phyloP scores from a whole-genome alignment of 2,329 filamentous ascomycete genomes.

The Colletotrichum camelliae region DNA sequence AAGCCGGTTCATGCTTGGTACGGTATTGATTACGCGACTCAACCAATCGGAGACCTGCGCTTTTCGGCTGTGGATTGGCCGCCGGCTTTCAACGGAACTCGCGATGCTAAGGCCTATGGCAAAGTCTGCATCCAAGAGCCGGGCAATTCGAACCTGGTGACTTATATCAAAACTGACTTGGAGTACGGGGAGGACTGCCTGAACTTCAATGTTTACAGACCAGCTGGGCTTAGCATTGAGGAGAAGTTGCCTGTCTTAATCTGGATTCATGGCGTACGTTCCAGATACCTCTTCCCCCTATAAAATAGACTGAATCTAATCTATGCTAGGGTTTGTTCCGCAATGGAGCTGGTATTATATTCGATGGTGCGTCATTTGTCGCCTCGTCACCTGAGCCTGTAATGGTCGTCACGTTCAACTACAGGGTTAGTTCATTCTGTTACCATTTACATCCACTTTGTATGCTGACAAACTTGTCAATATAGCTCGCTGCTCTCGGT shows the following conservation, averaged over 20 bases:
- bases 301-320: fast-evolving
- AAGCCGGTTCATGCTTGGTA: constrained; percentile 1
- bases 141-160: not conserved
- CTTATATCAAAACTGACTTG: not conserved
- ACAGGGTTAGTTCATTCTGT: constrained; percentile 16
- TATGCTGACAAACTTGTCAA: fast-evolving
- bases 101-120: not conserved
- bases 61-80: not conserved
- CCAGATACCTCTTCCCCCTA: fast-evolving
- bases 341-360: constrained; percentile 6
- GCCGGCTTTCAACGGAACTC: not conserved
- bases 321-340: not conserved
- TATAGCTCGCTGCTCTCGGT: constrained; percentile 32
- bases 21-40: not conserved
- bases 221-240: not conserved
- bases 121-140: constrained; percentile 9
- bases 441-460: fast-evolving
- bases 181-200: constrained; percentile 16
- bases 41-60: not conserved
- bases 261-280: constrained; percentile 19
- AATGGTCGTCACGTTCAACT: constrained; percentile 32
- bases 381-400: constrained; percentile 28
- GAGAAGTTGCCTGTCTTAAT: constrained; percentile 22
- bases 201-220: constrained; percentile 14
- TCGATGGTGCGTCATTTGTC: constrained; percentile 27